Evolutionary conservation across 108 stramenopile genomes (phyloP).

Genomic region (Chaetoceros tenuissimus): DNA sequence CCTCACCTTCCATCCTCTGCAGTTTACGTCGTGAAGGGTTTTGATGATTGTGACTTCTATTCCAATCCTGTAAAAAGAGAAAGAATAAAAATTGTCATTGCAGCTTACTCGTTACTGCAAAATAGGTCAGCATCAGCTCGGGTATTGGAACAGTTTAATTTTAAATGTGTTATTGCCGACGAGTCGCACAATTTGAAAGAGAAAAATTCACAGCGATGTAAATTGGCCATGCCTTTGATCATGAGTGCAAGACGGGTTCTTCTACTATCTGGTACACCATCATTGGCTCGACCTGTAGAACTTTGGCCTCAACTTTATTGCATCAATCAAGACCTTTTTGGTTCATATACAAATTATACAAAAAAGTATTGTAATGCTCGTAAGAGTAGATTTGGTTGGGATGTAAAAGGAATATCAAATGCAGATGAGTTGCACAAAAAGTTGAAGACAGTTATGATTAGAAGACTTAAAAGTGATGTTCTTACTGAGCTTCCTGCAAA

Average conservation of each 20-base stretch:
- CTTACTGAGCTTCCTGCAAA: slow-evolving; percentile 80
- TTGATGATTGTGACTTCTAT: slow-evolving; percentile 40
- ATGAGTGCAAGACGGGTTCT: slow-evolving; percentile 51
- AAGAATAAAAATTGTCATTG: slow-evolving; percentile 46
- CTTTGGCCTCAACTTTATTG: slow-evolving; percentile 76
- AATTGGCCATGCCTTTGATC: slow-evolving; percentile 65
- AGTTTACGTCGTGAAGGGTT: slow-evolving; percentile 48
- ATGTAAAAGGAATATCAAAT: slow-evolving; percentile 55
- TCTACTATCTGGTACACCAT: slow-evolving; percentile 84
- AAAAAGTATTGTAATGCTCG: slow-evolving; percentile 71
- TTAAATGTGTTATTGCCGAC: slow-evolving; percentile 77
- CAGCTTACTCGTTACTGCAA: slow-evolving; percentile 61
- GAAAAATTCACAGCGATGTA: slow-evolving; percentile 58
- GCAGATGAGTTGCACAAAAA: slow-evolving; percentile 70
- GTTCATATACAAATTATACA: slow-evolving; percentile 50
- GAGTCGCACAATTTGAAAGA: slow-evolving; percentile 88
- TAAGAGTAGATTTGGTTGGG: slow-evolving; percentile 55
- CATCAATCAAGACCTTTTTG: slow-evolving; percentile 54
- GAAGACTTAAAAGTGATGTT: slow-evolving; percentile 79
- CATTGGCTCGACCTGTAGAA: slow-evolving; percentile 84
- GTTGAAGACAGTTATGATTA: slow-evolving; percentile 72
- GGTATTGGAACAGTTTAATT: slow-evolving; percentile 29
- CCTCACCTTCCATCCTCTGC: slow-evolving; percentile 35
- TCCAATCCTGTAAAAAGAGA: slow-evolving; percentile 22
- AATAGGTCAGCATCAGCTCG: slow-evolving; percentile 33